Evolutionary conservation across 495 filamentous ascomycete genomes (phyloP).

Genomic region (Penicillium fimorum): DNA sequence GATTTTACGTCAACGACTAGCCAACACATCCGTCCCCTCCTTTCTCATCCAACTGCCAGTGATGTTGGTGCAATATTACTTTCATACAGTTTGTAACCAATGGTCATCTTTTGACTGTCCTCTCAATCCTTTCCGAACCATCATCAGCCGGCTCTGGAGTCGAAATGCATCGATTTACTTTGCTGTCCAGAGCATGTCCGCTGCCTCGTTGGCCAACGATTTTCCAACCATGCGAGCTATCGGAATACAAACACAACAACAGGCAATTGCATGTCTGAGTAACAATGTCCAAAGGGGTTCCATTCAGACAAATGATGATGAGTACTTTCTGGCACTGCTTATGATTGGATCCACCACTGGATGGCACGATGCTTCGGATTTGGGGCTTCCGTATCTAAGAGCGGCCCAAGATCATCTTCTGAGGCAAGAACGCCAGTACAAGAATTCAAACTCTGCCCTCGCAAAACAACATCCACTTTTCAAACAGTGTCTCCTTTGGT

Average conservation of each 20-base stretch:
- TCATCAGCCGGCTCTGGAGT: conserved; percentile 29
- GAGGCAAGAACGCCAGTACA: conserved; percentile 18
- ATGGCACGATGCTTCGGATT: conserved; percentile 25
- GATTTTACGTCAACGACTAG: conserved; percentile 21
- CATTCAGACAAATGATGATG: conserved; percentile 22
- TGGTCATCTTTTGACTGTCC: conserved; percentile 32
- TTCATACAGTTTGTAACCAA: conserved; percentile 28
- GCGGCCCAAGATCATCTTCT: conserved; percentile 26
- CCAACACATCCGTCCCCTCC: conserved; percentile 22
- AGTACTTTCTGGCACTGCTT: conserved; percentile 27
- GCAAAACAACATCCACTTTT: conserved; percentile 28
- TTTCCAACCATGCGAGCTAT: conserved; percentile 26
- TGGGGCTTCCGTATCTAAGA: conserved; percentile 25
- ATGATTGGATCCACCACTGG: conserved; percentile 27
- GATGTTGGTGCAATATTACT: conserved; percentile 30
- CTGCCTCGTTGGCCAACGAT: conserved; percentile 27
- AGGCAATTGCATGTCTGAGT: conserved; percentile 27
- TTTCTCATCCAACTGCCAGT: conserved; percentile 28
- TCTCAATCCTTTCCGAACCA: conserved; percentile 24
- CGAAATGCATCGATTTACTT: conserved; percentile 28
- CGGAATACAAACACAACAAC: conserved; percentile 27
- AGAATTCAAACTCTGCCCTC: conserved; percentile 20
- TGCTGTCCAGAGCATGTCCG: conserved; percentile 30
- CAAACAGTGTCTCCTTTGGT: conserved; percentile 27
- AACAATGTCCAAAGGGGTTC: conserved; percentile 18